Conservation (phyloP, 1,139 yeast genomes). For the Yamadazyma conglobata region DNA sequence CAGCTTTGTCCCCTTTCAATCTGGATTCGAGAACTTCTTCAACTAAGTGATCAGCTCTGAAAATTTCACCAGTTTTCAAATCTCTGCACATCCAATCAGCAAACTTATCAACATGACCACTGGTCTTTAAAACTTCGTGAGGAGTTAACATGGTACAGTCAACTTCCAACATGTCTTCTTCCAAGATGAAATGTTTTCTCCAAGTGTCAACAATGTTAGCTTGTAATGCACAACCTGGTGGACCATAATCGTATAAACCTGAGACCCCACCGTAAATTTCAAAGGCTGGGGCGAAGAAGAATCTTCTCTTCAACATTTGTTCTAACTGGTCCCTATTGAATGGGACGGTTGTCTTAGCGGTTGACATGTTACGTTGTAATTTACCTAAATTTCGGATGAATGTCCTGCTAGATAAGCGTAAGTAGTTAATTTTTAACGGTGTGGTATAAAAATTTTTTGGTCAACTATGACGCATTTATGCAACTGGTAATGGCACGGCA, state of each 20-base stretch:
- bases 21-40: constrained; percentile 97
- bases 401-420: too few relatives aligned
- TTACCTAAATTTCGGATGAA: too few relatives aligned
- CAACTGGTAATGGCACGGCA: too few relatives aligned
- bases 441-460: too few relatives aligned
- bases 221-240: constrained; percentile 98
- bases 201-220: constrained; percentile 91
- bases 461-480: too few relatives aligned
- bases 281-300: constrained; percentile 95
- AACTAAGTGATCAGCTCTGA: constrained; percentile 96
- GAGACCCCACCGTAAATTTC: constrained; percentile 98
- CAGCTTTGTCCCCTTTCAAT: constrained; percentile 93
- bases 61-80: constrained; percentile 92
- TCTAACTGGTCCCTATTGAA: constrained; percentile 87
- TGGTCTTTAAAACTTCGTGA: constrained; percentile 93
- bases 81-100: constrained; percentile 99
- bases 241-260: constrained; percentile 97
- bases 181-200: constrained; percentile 96
- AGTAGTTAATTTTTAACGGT: too few relatives aligned
- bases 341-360: constrained; percentile 33
- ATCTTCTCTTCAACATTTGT: constrained; percentile 88
- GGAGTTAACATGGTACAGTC: constrained; percentile 98
- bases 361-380: constrained; percentile 34
- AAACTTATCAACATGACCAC: constrained; percentile 98
- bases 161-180: constrained; percentile 98